Base-by-base conservation (phyloP, 2,329 filamentous ascomycete species). In the Juglanconis oblonga region DNA sequence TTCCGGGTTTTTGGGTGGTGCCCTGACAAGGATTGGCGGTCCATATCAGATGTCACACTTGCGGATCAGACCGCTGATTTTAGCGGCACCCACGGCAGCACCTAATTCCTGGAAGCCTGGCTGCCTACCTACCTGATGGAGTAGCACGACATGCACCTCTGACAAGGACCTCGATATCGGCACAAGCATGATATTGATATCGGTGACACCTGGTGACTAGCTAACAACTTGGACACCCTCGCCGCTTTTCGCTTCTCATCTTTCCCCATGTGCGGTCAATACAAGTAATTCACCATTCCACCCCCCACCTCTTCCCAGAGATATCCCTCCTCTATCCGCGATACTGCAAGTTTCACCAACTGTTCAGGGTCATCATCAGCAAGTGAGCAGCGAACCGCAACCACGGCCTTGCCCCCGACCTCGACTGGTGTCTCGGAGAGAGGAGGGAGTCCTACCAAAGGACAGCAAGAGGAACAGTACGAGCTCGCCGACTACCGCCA, bases 401-500 rank as follows among this genome's bases (percentile, higher is more conserved):
- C 59, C n/a, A 52, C 56, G 29, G 56, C 54, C 42, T 35, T 48
- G 58, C 45, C 50, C 29, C 50, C 49, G 49, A 58, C 51, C 40
- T 45, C 42, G 58, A 57, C 38, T 44, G 62, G 53, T 61, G 38
- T 50, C 55, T 54, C 59, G 59, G 60, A 54, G 45, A 61, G 52
- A 51, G 52, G 52, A 50, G 56, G 62, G 55, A 64, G 55, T 51
- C 52, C 32, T 13, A 48, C 62, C n/a, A 38, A 14, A 45, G 24
- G 45, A 32, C 49, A 53, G 51, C 61, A 55, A 59, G 52, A 31
- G 5, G 62, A 66, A 35, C 59, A 67, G 55, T 78, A 76, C 70
- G 78, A 81, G 64, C 76, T 83, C 51, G 67, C 66, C 61, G 74
- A 77, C 52, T 79, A 78, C 67, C 64, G 67, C 42, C 68, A 70